Evolutionary conservation across 2,329 filamentous ascomycete species (phyloP).

Genomic region (Nectriaceae sp.): DNA sequence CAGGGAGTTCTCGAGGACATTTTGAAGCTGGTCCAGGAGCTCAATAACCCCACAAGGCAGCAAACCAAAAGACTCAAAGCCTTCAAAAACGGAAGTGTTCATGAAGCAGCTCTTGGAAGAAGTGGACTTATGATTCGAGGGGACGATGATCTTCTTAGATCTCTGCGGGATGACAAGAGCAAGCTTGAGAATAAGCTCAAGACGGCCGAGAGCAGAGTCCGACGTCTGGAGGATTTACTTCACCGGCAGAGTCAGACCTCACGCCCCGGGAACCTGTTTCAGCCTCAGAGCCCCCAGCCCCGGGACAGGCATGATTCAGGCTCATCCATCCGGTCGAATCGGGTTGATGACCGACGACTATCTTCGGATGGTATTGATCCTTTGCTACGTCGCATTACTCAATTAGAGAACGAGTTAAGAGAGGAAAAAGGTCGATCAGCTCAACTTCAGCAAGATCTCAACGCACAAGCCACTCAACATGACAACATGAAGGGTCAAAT

Average conservation of each 20-base stretch:
- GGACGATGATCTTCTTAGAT: slow-evolving; percentile 79
- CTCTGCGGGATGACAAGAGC: slow-evolving; percentile 79
- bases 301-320: slow-evolving; percentile 52
- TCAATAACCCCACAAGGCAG: slow-evolving; percentile 81
- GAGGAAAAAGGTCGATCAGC: slow-evolving; percentile 70
- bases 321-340: slow-evolving; percentile 49
- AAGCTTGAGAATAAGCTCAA: slow-evolving; percentile 73
- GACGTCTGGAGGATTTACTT: slow-evolving; percentile 87
- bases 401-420: slow-evolving; percentile 77
- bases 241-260: slow-evolving; percentile 74
- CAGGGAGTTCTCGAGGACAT: slow-evolving; percentile 70
- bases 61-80: slow-evolving; percentile 86
- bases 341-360: slow-evolving; percentile 45
- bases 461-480: slow-evolving; percentile 56
- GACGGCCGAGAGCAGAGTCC: slow-evolving; percentile 85
- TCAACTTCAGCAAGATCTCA: slow-evolving; percentile 70
- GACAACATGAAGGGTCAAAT: slow-evolving; percentile 68
- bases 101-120: slow-evolving; percentile 85
- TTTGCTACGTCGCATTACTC: slow-evolving; percentile 51
- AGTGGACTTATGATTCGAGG: slow-evolving; percentile 83
- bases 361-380: slow-evolving; percentile 51
- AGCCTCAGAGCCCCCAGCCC: slow-evolving; percentile 46
- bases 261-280: slow-evolving; percentile 58
- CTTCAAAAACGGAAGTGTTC: slow-evolving; percentile 95
- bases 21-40: slow-evolving; percentile 72